Percentiles rank a stretch among this genome's conserved stretches.
Evolutionary conservation across 768 basidiomycete genomes (phyloP).

Genomic region (Suillus subalutaceus): DNA sequence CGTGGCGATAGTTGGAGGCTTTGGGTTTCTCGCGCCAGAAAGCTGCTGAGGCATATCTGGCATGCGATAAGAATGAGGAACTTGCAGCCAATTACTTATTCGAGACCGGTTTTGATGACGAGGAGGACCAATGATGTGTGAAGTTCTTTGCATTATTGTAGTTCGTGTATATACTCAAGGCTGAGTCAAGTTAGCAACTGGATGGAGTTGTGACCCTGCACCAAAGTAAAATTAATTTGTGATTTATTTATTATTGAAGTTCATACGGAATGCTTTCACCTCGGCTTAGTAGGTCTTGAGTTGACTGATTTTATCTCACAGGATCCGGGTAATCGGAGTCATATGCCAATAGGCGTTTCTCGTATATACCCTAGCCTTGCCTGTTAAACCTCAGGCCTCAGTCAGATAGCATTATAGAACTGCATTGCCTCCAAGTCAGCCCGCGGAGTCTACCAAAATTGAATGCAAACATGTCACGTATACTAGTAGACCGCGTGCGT

Average conservation of each 20-base stretch:
- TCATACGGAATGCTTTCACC: neutral
- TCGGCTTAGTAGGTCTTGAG: neutral
- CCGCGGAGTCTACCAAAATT: neutral
- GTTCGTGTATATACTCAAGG: constrained; percentile 11
- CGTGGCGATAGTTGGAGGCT: constrained; percentile 63
- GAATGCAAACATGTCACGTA: neutral
- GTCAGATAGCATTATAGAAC: neutral
- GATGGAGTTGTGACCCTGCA: neutral
- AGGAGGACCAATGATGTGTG: constrained; percentile 9
- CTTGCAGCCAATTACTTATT: constrained; percentile 94
- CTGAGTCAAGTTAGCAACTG: neutral
- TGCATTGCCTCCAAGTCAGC: neutral
- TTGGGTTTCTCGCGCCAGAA: constrained; percentile 85
- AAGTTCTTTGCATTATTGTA: constrained; percentile 9
- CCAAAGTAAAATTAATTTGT: neutral
- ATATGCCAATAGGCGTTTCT: neutral
- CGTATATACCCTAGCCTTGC: neutral
- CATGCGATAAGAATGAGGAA: constrained; percentile 97
- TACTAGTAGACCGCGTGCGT: neutral
- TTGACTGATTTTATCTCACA: neutral
- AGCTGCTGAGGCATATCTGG: constrained; percentile 90
- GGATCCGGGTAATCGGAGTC: neutral
- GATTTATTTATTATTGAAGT: constrained; percentile 1
- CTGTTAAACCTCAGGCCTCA: neutral
- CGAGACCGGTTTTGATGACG: constrained; percentile 65